Evolutionary conservation across 345 rosid genomes (phyloP).

Genomic region (Eucalyptus virginea): DNA sequence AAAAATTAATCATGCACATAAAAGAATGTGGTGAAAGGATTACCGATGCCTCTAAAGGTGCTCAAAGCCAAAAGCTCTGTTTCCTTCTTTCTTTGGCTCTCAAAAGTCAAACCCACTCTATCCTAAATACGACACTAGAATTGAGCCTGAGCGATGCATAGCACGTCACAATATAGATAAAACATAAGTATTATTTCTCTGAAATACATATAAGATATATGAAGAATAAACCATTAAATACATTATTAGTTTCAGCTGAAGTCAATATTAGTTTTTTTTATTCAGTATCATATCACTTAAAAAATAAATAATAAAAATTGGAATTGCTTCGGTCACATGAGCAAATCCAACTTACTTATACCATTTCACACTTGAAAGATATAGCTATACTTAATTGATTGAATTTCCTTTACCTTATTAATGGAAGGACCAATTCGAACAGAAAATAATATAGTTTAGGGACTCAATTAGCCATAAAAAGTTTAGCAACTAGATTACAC

Average conservation of each 20-base stretch:
- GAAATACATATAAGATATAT: neutral
- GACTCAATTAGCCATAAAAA: neutral
- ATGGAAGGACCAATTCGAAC: neutral
- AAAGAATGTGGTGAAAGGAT: neutral
- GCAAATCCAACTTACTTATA: neutral
- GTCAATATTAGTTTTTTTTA: neutral
- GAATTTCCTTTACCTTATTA: neutral
- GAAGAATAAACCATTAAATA: neutral
- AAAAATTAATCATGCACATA: neutral
- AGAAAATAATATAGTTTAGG: neutral
- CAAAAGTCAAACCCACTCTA: neutral
- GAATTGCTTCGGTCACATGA: neutral
- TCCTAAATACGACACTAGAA: neutral
- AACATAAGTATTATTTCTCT: neutral
- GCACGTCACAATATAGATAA: neutral
- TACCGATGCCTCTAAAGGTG: neutral
- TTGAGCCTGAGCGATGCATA: neutral
- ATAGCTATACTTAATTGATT: neutral
- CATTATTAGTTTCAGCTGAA: neutral
- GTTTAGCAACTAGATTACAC: neutral
- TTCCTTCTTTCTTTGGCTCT: neutral
- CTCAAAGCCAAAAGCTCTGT: neutral
- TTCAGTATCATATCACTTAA: neutral
- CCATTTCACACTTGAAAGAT: neutral
- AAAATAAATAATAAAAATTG: neutral